Evolutionary conservation across 1,284 basidiomycete genomes (phyloP).

Genomic region (Naganishia liquefaciens): DNA sequence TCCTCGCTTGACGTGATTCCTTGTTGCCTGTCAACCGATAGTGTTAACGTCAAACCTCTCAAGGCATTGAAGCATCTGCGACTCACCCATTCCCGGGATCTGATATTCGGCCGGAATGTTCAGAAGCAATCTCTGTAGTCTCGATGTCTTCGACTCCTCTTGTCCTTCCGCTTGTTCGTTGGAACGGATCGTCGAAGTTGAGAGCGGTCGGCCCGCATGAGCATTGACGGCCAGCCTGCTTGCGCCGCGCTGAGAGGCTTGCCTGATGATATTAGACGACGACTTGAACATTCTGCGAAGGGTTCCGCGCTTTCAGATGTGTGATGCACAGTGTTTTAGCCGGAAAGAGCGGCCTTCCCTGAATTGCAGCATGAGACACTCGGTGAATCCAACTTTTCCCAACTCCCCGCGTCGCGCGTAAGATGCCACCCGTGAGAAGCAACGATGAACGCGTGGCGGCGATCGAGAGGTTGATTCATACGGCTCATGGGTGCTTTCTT

Average conservation of each 20-base stretch:
- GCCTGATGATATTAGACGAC: conserved; percentile 3
- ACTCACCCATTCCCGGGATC: conserved; percentile 19
- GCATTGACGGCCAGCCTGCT: not conserved
- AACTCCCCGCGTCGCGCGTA: conserved; percentile 20
- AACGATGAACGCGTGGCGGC: not conserved
- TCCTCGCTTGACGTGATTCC: not conserved
- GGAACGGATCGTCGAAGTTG: not conserved
- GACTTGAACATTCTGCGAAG: conserved; percentile 19
- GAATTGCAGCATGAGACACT: not conserved
- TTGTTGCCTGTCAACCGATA: not conserved
- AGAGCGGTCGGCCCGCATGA: conserved; percentile 1
- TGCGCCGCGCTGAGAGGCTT: conserved; percentile 13
- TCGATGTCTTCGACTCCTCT: conserved; percentile 9
- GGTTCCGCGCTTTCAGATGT: not conserved
- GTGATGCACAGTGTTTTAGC: not conserved
- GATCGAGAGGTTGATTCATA: conserved; percentile 13
- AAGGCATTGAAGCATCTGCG: not conserved
- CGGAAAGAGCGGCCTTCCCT: not conserved
- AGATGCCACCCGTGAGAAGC: conserved; percentile 15
- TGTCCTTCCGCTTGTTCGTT: conserved; percentile 3
- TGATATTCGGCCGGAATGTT: conserved; percentile 26
- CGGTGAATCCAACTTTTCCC: not conserved
- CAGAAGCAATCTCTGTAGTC: conserved; percentile 23
- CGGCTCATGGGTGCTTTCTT: not conserved
- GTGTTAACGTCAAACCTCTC: not conserved